A percentile compares a stretch with the other conserved stretches of the same genome.
These are phyloP conservation scores for Fusarium decemcellulare DNA, from an alignment of 2,329 filamentous ascomycete genomes.

Conservation along the genomic window DNA sequence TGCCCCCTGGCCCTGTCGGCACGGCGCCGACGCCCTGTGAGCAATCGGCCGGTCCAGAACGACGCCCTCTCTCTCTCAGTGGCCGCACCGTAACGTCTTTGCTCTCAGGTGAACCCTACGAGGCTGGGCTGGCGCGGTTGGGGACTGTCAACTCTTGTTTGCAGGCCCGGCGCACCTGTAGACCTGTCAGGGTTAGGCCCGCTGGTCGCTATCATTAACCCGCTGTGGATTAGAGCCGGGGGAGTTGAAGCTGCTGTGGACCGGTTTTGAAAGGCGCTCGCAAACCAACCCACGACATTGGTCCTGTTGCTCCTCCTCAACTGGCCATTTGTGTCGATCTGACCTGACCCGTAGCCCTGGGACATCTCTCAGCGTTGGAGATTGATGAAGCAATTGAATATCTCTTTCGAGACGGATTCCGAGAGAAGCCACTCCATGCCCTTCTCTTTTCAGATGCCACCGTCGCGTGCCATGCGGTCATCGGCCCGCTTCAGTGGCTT, in stretches of 20 bases:
- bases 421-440: neutral
- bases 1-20: slow-evolving; percentile 30
- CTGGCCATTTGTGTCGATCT: slow-evolving; percentile 19
- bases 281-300: slow-evolving; percentile 11
- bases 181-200: slow-evolving; percentile 2
- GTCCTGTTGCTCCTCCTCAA: neutral
- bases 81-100: slow-evolving; percentile 3
- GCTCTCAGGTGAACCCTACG: slow-evolving; percentile 6
- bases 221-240: neutral
- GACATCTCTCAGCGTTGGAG: slow-evolving; percentile 3
- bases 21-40: slow-evolving; percentile 25
- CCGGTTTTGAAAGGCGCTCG: slow-evolving; percentile 1
- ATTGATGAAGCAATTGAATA: slow-evolving; percentile 7
- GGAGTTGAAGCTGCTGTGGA: slow-evolving; percentile 11
- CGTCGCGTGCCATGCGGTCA: slow-evolving; percentile 30
- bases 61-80: slow-evolving; percentile 12
- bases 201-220: slow-evolving; percentile 1
- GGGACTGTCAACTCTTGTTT: slow-evolving; percentile 1
- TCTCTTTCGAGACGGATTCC: too few species aligned
- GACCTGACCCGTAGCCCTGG: slow-evolving; percentile 17
- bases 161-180: neutral
- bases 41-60: slow-evolving; percentile 43
- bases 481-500: slow-evolving; percentile 24
- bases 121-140: slow-evolving; percentile 10
- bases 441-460: slow-evolving; percentile 5